phyloP scores from a whole-genome alignment of 2,329 filamentous ascomycete species.

The Gaeumannomyces tritici region DNA sequence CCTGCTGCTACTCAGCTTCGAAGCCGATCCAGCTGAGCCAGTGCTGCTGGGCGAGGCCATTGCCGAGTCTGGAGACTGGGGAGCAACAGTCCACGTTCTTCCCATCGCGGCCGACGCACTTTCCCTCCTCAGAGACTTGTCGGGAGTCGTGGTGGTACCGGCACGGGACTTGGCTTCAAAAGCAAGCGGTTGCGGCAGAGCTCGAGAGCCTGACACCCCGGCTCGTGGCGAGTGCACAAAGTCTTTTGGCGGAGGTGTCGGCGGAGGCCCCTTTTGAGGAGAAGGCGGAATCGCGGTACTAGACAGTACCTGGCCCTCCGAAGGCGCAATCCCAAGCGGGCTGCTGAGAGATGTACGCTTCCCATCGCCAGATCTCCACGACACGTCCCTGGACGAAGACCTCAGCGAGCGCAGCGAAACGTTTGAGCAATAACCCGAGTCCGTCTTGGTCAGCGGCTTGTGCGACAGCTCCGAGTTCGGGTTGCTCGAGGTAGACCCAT shows the following conservation, averaged over 20 bases:
- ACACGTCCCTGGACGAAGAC: slow-evolving; percentile 7
- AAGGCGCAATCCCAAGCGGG: neutral
- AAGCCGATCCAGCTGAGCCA: slow-evolving; percentile 17
- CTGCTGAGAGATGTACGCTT: neutral
- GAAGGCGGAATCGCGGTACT: neutral
- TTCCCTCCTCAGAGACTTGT: neutral
- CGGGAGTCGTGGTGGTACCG: neutral
- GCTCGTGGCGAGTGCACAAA: no score
- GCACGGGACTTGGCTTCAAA: neutral
- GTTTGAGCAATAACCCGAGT: slow-evolving; percentile 54
- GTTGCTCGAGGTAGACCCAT: slow-evolving; percentile 35
- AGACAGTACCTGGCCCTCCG: neutral
- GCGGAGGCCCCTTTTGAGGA: slow-evolving; percentile 9
- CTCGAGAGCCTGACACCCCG: no score
- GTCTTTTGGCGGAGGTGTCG: slow-evolving; percentile 27
- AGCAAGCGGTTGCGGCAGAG: neutral
- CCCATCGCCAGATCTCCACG: neutral
- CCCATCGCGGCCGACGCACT: neutral
- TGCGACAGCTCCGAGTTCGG: slow-evolving; percentile 30
- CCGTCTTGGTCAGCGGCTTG: slow-evolving; percentile 43
- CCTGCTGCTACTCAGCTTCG: slow-evolving; percentile 22
- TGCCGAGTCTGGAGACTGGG: slow-evolving; percentile 13
- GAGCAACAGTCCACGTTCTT: slow-evolving; percentile 6
- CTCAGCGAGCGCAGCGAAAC: slow-evolving; percentile 45
- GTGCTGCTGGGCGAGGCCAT: slow-evolving; percentile 18